Conservation (phyloP, 2,329 filamentous ascomycete species). For the Alternaria triticimaculans region DNA sequence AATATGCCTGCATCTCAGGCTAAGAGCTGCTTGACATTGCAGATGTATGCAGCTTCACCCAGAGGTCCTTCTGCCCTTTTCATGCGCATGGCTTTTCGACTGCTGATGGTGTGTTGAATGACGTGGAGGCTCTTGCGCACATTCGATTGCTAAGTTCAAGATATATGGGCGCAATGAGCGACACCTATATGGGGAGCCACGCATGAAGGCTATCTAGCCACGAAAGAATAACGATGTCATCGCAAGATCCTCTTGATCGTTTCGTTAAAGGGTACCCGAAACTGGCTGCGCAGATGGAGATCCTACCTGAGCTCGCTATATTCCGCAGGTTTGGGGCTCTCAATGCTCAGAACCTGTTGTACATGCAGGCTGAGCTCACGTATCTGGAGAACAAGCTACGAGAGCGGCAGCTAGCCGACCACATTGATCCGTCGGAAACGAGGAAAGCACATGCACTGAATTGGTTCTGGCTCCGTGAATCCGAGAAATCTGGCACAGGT, state of each 20-base stretch:
- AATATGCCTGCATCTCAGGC: neutral
- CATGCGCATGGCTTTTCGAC: neutral
- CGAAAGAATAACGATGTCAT: neutral
- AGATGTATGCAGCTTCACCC: neutral
- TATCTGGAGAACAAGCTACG: neutral
- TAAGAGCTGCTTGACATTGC: neutral
- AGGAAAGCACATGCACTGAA: neutral
- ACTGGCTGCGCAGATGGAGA: slow-evolving; percentile 6
- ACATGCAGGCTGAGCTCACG: slow-evolving; percentile 10
- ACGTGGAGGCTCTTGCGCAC: neutral
- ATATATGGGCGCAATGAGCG: neutral
- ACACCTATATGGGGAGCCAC: neutral
- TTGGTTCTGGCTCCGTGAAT: neutral
- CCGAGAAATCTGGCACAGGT: neutral
- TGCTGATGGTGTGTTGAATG: neutral
- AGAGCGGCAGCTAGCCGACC: neutral
- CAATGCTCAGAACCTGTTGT: slow-evolving; percentile 15
- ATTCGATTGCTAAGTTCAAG: neutral
- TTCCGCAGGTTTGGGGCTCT: slow-evolving; percentile 15
- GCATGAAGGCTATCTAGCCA: neutral
- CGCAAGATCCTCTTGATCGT: neutral
- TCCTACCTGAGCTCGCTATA: slow-evolving; percentile 4
- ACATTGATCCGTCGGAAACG: neutral
- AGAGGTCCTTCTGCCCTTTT: neutral
- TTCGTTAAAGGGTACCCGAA: slow-evolving; percentile 7